phyloP scores from a whole-genome alignment of 2,329 filamentous ascomycete species.

The Paecilomyces sp. region DNA sequence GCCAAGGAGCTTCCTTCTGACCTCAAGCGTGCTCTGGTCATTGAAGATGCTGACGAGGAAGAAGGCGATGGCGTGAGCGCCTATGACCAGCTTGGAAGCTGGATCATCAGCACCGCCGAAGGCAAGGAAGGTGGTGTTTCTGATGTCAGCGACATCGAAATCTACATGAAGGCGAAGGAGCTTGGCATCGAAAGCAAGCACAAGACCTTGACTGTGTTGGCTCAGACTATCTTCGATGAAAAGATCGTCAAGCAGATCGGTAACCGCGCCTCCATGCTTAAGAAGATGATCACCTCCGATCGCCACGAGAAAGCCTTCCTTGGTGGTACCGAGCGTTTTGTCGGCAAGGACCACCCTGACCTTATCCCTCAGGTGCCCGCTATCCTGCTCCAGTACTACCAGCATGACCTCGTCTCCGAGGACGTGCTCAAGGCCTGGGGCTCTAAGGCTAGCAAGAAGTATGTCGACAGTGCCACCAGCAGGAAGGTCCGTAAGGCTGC shows the following conservation, averaged over 20 bases:
- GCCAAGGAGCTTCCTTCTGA: slow-evolving; percentile 89
- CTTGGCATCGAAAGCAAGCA: slow-evolving; percentile 92
- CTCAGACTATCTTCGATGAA: slow-evolving; percentile 89
- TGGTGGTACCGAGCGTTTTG: slow-evolving; percentile 88
- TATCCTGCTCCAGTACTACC: slow-evolving; percentile 83
- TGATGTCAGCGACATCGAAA: slow-evolving; percentile 78
- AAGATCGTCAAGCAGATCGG: slow-evolving; percentile 83
- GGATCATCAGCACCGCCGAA: slow-evolving; percentile 71
- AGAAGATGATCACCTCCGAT: slow-evolving; percentile 87
- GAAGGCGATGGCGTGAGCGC: slow-evolving; percentile 70
- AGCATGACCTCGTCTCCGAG: slow-evolving; percentile 82
- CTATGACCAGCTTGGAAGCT: slow-evolving; percentile 89
- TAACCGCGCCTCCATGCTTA: slow-evolving; percentile 75
- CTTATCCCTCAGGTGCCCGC: slow-evolving; percentile 72
- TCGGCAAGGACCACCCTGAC: slow-evolving; percentile 73
- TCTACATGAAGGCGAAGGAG: slow-evolving; percentile 96
- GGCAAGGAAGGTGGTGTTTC: slow-evolving; percentile 64
- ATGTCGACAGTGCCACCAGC: slow-evolving; percentile 79
- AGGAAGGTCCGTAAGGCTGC: slow-evolving; percentile 95
- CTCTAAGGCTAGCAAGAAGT: slow-evolving; percentile 95
- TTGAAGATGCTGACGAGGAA: slow-evolving; percentile 72
- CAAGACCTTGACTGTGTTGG: slow-evolving; percentile 83
- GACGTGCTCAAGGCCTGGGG: slow-evolving; percentile 88
- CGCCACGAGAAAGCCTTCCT: slow-evolving; percentile 93
- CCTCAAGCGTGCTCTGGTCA: slow-evolving; percentile 83